Evolutionary conservation across 805 yeast genomes (phyloP).

Genomic region (Zygosaccharomyces bailii): DNA sequence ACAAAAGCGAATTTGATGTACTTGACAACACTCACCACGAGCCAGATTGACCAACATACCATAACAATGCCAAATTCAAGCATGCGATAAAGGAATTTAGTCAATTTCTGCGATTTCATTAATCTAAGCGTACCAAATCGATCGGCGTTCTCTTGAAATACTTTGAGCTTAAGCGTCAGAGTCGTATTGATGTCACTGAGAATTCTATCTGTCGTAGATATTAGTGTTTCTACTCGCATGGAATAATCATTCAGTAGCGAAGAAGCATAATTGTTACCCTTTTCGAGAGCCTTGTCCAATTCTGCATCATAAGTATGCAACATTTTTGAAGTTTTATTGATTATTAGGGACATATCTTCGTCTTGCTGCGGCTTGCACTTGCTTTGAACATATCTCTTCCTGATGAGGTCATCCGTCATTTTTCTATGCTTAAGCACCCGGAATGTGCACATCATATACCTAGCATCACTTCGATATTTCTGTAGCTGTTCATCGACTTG

Average conservation of each 20-base stretch:
- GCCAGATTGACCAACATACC: conserved; percentile 33
- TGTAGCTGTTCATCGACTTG: conserved; percentile 25
- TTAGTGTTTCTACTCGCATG: conserved; percentile 54
- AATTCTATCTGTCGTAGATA: conserved; percentile 62
- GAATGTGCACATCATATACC: conserved; percentile 26
- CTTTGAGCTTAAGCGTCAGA: conserved; percentile 52
- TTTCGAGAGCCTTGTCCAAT: conserved; percentile 27
- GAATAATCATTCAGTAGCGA: conserved; percentile 40
- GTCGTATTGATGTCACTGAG: conserved; percentile 74
- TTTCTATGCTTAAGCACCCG: conserved; percentile 29
- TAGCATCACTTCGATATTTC: conserved; percentile 27
- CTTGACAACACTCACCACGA: conserved; percentile 25
- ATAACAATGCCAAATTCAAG: conserved; percentile 31
- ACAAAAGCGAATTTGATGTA: conserved; percentile 18
- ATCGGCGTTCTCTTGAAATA: conserved; percentile 35
- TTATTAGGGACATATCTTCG: conserved; percentile 19
- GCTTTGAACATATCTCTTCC: conserved; percentile 19
- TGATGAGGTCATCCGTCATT: conserved; percentile 25
- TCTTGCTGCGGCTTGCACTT: conserved; percentile 17
- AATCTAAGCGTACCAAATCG: conserved; percentile 27
- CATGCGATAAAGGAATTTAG: conserved; percentile 24
- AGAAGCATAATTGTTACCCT: conserved; percentile 34
- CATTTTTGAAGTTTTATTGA: conserved; percentile 19
- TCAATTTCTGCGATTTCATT: conserved; percentile 25
- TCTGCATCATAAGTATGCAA: conserved; percentile 25